These are phyloP conservation scores for Suhomyces bolitotheri DNA, from an alignment of 1,139 yeast genomes.

Conservation along the genomic window DNA sequence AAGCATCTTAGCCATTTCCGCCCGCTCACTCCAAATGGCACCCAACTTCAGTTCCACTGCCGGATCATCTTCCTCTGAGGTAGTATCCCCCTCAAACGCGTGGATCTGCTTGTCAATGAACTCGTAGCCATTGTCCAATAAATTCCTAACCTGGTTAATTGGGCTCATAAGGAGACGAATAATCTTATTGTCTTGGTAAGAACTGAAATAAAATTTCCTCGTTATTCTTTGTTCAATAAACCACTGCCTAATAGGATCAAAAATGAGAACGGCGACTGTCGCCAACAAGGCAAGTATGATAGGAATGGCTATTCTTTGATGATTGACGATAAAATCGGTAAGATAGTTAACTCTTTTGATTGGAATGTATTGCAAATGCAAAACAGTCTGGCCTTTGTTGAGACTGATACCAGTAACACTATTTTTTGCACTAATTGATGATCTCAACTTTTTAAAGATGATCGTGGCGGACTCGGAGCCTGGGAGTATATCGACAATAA, in stretches of 20 bases:
- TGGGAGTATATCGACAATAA: conserved; percentile 72
- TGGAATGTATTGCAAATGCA: conserved; percentile 75
- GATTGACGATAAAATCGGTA: conserved; percentile 62
- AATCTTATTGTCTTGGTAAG: conserved; percentile 33
- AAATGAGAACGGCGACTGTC: conserved; percentile 77
- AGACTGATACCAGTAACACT: conserved; percentile 79
- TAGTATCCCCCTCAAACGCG: conserved; percentile 5
- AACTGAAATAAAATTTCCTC: conserved; percentile 40
- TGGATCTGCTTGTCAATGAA: conserved; percentile 19
- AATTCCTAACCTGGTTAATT: conserved; percentile 21
- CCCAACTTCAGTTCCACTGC: conserved; percentile 28
- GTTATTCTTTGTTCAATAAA: conserved; percentile 74
- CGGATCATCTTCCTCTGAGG: conserved; percentile 7
- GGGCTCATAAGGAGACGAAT: conserved; percentile 33
- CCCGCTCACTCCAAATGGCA: conserved; percentile 67
- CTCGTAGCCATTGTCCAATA: conserved; percentile 34
- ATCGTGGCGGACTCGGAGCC: conserved; percentile 53
- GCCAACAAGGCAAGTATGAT: conserved; percentile 50
- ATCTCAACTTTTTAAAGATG: conserved; percentile 54
- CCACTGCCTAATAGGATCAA: conserved; percentile 90
- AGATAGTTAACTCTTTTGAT: conserved; percentile 52
- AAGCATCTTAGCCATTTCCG: conserved; percentile 65
- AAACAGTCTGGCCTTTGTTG: conserved; percentile 51
- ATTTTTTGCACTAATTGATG: conserved; percentile 86
- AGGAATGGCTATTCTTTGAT: conserved; percentile 79